Evolutionary conservation across 306 rosid genomes (phyloP).

Genomic region (Nissolia schottii): DNA sequence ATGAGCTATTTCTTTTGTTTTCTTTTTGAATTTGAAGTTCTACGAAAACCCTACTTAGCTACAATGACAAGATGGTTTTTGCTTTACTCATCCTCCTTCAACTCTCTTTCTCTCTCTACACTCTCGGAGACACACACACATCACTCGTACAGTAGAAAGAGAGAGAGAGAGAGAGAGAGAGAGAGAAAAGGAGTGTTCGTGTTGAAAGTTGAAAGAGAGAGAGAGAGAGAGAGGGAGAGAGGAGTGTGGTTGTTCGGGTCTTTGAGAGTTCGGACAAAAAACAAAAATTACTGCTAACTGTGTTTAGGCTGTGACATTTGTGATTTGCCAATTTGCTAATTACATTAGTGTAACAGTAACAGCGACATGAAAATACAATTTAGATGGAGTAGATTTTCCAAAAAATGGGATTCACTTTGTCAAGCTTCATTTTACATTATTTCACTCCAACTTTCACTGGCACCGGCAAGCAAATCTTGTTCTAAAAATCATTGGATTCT

Average conservation of each 20-base stretch:
- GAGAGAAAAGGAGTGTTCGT: background rate
- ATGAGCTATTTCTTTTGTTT: constrained; percentile 21
- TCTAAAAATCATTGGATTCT: background rate
- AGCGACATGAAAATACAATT: background rate
- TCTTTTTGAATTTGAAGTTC: constrained; percentile 21
- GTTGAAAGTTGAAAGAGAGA: background rate
- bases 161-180: background rate
- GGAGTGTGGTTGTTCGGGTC: background rate
- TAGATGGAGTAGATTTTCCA: constrained; percentile 7
- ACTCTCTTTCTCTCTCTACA: constrained; percentile 68
- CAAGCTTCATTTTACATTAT: background rate
- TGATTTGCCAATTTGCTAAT: background rate
- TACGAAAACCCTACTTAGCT: constrained; percentile 60
- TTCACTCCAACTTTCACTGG: background rate
- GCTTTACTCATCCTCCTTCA: constrained; percentile 66
- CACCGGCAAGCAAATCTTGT: background rate
- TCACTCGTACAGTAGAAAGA: background rate
- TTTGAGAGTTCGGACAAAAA: constrained; percentile 22
- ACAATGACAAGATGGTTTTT: constrained; percentile 62
- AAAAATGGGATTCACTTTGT: constrained; percentile 11
- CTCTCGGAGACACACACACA: constrained; percentile 1
- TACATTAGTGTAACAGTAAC: background rate
- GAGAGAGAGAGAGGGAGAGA: background rate
- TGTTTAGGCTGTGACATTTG: constrained; percentile 15
- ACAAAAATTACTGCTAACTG: background rate